Evolutionary conservation across 2,329 filamentous ascomycete species (phyloP).

Genomic region (Colletotrichum graminicola): DNA sequence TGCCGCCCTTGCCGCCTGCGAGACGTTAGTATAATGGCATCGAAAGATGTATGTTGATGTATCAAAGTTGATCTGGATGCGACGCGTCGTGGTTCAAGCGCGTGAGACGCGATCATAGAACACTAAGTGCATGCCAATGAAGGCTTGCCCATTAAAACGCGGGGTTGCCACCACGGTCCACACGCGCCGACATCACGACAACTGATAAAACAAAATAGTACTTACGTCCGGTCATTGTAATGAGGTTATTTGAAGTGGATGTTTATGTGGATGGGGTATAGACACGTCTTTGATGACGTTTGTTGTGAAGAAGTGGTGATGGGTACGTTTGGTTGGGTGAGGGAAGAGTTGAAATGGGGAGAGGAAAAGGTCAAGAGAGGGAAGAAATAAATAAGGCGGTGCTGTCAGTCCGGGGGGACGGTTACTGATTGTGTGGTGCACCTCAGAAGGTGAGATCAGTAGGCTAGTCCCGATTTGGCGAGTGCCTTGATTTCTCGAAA

Average conservation of each 20-base stretch:
- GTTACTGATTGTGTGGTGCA: conserved; percentile 44
- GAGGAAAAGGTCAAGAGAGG: conserved; percentile 34
- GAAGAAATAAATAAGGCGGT: conserved; percentile 43
- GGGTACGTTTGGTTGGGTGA: conserved; percentile 20
- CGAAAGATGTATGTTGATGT: neutral
- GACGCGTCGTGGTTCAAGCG: neutral
- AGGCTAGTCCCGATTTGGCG: conserved; percentile 44
- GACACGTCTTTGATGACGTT: conserved; percentile 45
- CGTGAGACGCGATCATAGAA: conserved; percentile 22
- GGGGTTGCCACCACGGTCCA: conserved; percentile 14
- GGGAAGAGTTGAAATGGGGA: conserved; percentile 41
- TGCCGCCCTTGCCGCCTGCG: conserved; percentile 91
- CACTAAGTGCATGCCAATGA: conserved; percentile 19
- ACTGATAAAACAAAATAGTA: conserved; percentile 48
- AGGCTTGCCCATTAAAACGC: conserved; percentile 15
- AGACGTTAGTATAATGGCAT: conserved; percentile 31
- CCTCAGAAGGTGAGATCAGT: conserved; percentile 39
- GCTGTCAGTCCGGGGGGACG: conserved; percentile 39
- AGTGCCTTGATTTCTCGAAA: conserved; percentile 34
- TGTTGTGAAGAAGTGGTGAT: conserved; percentile 34
- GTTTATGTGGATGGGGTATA: conserved; percentile 33
- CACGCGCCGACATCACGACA: conserved; percentile 41
- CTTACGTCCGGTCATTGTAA: conserved; percentile 81
- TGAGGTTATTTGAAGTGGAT: conserved; percentile 52
- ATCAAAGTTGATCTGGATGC: too few relatives aligned